Evolutionary conservation across 768 basidiomycete species (phyloP), one percentile per base, ranked within the genome.

Genomic region (Mycena olivaceomarginata): DNA sequence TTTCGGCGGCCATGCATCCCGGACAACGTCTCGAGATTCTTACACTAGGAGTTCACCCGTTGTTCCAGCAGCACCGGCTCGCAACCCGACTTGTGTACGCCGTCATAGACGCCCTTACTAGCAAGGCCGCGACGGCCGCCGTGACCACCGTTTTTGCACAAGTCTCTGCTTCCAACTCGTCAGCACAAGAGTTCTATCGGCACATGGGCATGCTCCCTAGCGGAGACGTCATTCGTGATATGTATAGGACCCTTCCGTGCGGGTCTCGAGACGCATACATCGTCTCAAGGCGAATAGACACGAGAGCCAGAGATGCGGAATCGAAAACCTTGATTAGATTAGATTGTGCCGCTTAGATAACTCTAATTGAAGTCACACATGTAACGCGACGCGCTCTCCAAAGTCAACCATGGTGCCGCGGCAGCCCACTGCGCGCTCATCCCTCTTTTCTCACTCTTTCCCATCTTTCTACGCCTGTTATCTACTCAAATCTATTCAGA

Each of bases 401-500:
- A 57, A 25, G 22, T 57, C 39, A 37, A 43, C 56, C 46, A 74
- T 75, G 71, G 53, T 43, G 40, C 43, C 64, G 39, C 41, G 53
- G 3, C 48, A 63, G 18, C 75, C 63, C 18, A 67, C 64, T 9
- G 63, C 81, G 37, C 78, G 79, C 15, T 81, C 86, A 0, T 83
- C 85, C 15, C 81, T 88, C 11, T 70, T 84, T 16, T 80, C 83
- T 12, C 92, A 92, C 77, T 81, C 82, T 2, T 91, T 92, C 77
- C 94, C 94, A 0, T 80, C 89, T 0, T 96, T 97, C 83, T 97
- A 97, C 82, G 94, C 95, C 5, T 96, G 95, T 83, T 97, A 97
- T 82, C 89, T 97, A 0, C 88, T 97, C 37, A 93, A 93, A 81
- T 95, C 94, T 0, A 83, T 92, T 2, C 89, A 91, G 39, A 90